Conservation (phyloP, 768 basidiomycete species). For the Leucocoprinus leucothites region DNA sequence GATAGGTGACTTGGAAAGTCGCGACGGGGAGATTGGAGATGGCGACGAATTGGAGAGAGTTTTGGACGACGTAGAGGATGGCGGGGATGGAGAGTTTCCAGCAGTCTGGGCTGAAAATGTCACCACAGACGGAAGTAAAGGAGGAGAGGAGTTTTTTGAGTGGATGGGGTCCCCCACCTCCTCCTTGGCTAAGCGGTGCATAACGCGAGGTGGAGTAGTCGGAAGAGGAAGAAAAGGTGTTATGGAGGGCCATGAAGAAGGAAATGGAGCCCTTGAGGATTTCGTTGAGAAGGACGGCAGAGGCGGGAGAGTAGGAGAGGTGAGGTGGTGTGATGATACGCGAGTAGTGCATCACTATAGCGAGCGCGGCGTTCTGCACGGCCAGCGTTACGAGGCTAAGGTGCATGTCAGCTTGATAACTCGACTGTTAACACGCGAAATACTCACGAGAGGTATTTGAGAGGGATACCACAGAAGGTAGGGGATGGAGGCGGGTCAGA, state of each 20-base stretch:
- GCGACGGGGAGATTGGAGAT: constrained; percentile 94
- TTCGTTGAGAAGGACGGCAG: constrained; percentile 94
- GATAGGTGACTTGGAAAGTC: constrained; percentile 96
- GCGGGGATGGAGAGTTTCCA: constrained; percentile 99
- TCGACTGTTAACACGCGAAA: not conserved
- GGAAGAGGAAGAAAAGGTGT: constrained; percentile 39
- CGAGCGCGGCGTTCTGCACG: constrained; percentile 92
- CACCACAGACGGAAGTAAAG: constrained; percentile 56
- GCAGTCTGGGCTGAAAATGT: constrained; percentile 88
- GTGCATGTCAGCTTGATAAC: not conserved
- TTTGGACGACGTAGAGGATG: constrained; percentile 93
- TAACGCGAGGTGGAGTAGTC: constrained; percentile 27
- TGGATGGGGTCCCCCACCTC: constrained; percentile 20
- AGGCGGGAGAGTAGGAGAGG: constrained; percentile 87
- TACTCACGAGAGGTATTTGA: constrained; percentile 80
- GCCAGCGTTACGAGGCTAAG: constrained; percentile 78
- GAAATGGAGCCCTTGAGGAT: constrained; percentile 93
- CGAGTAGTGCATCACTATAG: constrained; percentile 99
- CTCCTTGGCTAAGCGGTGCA: too few species aligned
- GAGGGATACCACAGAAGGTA: constrained; percentile 36
- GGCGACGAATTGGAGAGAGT: constrained; percentile 95
- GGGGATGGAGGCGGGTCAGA: constrained; percentile 36
- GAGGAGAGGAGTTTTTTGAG: constrained; percentile 24
- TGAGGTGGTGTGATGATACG: constrained; percentile 78
- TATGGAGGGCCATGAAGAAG: constrained; percentile 70